These are phyloP conservation scores for Dioszegia hungarica DNA, from an alignment of 768 basidiomycete genomes.

Conservation along the genomic window DNA sequence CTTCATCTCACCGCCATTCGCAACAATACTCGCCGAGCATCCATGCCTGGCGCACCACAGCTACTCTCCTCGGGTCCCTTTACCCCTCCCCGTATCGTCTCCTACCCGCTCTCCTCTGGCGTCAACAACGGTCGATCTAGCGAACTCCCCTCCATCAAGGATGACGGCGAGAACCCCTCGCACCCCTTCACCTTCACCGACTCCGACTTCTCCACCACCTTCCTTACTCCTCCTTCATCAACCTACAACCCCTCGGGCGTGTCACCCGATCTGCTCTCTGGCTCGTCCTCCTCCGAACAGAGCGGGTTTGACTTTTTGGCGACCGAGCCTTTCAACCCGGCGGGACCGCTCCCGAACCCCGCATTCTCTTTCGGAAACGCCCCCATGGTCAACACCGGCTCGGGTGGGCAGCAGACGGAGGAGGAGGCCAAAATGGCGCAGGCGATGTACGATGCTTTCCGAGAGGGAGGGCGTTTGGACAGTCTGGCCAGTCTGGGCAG, in stretches of 20 bases:
- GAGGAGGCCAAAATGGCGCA: constrained; percentile 6
- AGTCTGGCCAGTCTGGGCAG: constrained; percentile 39
- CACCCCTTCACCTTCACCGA: constrained; percentile 7
- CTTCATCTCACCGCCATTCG: constrained; percentile 38
- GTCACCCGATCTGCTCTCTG: not conserved
- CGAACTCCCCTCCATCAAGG: constrained; percentile 41
- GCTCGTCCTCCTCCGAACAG: no score
- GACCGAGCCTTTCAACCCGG: not conserved
- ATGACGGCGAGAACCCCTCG: constrained; percentile 17
- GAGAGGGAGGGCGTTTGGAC: constrained; percentile 31
- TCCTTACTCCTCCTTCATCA: constrained; percentile 21
- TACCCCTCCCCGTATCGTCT: constrained; percentile 39
- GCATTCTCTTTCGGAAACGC: constrained; percentile 37
- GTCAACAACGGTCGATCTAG: constrained; percentile 1
- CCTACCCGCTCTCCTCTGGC: not conserved
- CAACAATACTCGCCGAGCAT: constrained; percentile 40
- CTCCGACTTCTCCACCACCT: constrained; percentile 23
- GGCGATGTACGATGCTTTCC: constrained; percentile 18
- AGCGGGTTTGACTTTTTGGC: not conserved
- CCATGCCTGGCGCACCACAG: constrained; percentile 32
- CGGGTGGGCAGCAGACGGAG: not conserved
- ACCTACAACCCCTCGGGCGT: constrained; percentile 12
- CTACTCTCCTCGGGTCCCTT: constrained; percentile 42
- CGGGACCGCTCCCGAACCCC: constrained; percentile 39
- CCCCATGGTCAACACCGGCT: not conserved